Evolutionary conservation across 2,329 filamentous ascomycete genomes (phyloP), one percentile per base, ranked within the genome.

Genomic region (Thielaviopsis ethacetica): DNA sequence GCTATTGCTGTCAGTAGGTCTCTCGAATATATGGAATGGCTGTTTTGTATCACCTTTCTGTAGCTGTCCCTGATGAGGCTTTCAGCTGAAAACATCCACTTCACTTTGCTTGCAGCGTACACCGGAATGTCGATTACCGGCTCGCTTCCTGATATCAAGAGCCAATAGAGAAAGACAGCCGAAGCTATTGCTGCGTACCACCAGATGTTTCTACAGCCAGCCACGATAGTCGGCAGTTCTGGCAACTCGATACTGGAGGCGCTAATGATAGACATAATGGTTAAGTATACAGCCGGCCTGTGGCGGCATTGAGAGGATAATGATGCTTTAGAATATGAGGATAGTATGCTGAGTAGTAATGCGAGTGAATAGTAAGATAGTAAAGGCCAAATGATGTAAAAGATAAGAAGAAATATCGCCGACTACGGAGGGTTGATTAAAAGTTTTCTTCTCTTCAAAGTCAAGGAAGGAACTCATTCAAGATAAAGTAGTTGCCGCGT

Each of bases 61-160:
- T 78, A 78, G 64, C 76, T 78, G 52, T 77, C 73, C 57, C 70
- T 71, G 17, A 78, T 70, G 38, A 76, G 65, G 1, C 65, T 67
- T 64, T 78, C 76, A 26, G 76, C 76, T 60, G 71, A 71, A 57
- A 78, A 76, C 63, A 77, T 75, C 76, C 76, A 78, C 65, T 73
- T 76, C 56, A 70, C 68, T 63, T 73, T 74, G 6, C 73, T 69
- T 0, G 75, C 75, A 62, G 75, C 73, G 65, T 76, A 78, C 54
- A 74, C 73, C 0, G 76, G 76, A 3, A 71, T 68, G 12, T 71
- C 67, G 3, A 60, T 57, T 12, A 64, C 62, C 41, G 64, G 64
- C 47, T 65, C 65, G 56, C 70, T 71, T 47, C 62, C 65, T 17
- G 67, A 65, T 53, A 68, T 68, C n/a, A 75, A 65, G n/a, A 72